Conservation (phyloP, 768 basidiomycete species). For the Ramaria rubella region DNA sequence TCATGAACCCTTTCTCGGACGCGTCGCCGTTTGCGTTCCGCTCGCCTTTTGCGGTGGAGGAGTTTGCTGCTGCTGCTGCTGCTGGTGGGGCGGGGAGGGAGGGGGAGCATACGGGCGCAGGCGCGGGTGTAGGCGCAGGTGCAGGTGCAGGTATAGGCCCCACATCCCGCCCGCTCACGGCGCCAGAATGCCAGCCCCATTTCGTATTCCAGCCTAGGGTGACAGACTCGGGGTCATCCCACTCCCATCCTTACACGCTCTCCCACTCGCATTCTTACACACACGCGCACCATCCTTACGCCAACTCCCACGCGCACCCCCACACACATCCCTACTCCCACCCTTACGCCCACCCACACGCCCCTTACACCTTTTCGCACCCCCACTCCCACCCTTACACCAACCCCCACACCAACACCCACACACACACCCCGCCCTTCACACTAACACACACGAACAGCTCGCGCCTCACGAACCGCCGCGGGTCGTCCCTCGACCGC, state of each 20-base stretch:
- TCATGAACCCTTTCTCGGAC: not conserved
- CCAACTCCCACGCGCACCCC: too few relatives aligned
- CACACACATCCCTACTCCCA: too few relatives aligned
- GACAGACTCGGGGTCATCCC: too few relatives aligned
- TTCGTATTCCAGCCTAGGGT: too few relatives aligned
- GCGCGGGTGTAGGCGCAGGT: too few relatives aligned
- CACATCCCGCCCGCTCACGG: not conserved
- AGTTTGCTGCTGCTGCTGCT: not conserved
- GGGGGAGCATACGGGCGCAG: not conserved
- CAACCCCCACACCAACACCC: not conserved
- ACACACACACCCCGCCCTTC: not conserved
- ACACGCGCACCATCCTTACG: too few relatives aligned
- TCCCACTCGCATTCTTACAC: too few relatives aligned
- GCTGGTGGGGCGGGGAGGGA: not conserved
- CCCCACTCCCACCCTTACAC: not conserved
- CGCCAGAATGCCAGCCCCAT: not conserved
- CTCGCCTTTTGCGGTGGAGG: not conserved
- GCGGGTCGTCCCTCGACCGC: constrained; percentile 5
- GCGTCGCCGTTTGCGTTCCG: not conserved
- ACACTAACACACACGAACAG: too few relatives aligned
- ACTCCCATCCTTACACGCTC: too few relatives aligned
- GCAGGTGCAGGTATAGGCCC: too few relatives aligned
- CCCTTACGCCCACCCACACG: too few relatives aligned
- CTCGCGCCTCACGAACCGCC: not conserved
- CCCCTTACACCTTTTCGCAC: too few relatives aligned